A percentile compares a stretch with the other conserved stretches of the same genome.
Conservation (phyloP, 768 basidiomycete species). For the Hypholoma sublateritium region DNA sequence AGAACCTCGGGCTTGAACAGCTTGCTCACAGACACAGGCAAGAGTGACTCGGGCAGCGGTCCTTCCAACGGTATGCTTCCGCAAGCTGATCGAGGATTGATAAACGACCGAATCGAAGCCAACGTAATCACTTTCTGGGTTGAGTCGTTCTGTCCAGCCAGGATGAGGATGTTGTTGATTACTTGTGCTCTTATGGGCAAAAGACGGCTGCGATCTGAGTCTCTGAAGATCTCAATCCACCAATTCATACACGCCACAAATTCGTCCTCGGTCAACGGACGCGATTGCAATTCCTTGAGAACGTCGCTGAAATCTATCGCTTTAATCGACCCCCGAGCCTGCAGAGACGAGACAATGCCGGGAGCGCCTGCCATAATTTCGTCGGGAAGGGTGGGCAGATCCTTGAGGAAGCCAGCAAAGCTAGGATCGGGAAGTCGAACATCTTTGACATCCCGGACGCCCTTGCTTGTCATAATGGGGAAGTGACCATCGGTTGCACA, state of each 20-base stretch:
- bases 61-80: slow-evolving; percentile 66
- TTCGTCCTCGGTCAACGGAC: slow-evolving; percentile 72
- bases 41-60: slow-evolving; percentile 71
- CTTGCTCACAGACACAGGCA: slow-evolving; percentile 68
- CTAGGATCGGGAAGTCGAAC: slow-evolving; percentile 75
- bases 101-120: slow-evolving; percentile 65
- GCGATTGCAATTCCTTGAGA: slow-evolving; percentile 66
- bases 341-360: slow-evolving; percentile 61
- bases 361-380: slow-evolving; percentile 54
- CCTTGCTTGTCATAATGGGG: slow-evolving; percentile 73
- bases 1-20: slow-evolving; percentile 54
- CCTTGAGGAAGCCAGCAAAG: slow-evolving; percentile 74
- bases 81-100: slow-evolving; percentile 57
- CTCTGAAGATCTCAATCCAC: slow-evolving; percentile 60
- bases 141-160: slow-evolving; percentile 30
- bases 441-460: slow-evolving; percentile 62
- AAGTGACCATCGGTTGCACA: slow-evolving; percentile 53
- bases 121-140: slow-evolving; percentile 65
- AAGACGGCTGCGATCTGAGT: slow-evolving; percentile 36
- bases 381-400: slow-evolving; percentile 72
- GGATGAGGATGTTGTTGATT: slow-evolving; percentile 68
- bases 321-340: slow-evolving; percentile 63
- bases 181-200: slow-evolving; percentile 56
- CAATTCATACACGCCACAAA: slow-evolving; percentile 84
- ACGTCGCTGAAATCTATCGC: slow-evolving; percentile 83